phyloP scores from a whole-genome alignment of 768 basidiomycete genomes.

The Udeniomyces megalosporus region DNA sequence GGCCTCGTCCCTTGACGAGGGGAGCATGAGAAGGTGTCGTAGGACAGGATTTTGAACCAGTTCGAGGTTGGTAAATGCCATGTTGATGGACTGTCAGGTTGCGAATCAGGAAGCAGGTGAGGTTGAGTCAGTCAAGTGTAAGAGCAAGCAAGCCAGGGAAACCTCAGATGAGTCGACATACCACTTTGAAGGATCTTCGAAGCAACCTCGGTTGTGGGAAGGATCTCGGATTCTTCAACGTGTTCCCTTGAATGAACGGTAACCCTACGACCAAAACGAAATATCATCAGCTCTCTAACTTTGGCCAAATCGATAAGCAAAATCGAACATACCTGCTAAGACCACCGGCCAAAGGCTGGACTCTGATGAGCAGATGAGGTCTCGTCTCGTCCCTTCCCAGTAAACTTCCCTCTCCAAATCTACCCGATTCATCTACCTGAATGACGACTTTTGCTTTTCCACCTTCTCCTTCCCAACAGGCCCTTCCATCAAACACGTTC shows the following conservation, averaged over 20 bases:
- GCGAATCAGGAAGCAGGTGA: neutral
- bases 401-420: conserved; percentile 53
- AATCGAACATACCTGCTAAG: conserved; percentile 43
- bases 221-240: conserved; percentile 65
- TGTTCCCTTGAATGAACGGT: conserved; percentile 54
- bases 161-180: conserved; percentile 31
- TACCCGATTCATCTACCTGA: conserved; percentile 61
- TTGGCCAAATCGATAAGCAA: neutral
- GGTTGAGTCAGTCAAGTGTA: neutral
- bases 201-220: conserved; percentile 57
- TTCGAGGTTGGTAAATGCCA: conserved; percentile 64
- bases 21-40: conserved; percentile 65
- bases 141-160: too few relatives aligned
- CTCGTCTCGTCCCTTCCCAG: conserved; percentile 47
- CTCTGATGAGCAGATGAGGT: conserved; percentile 48
- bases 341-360: conserved; percentile 71
- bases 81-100: conserved; percentile 55
- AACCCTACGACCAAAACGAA: conserved; percentile 1
- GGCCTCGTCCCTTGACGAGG: conserved; percentile 42
- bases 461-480: conserved; percentile 37
- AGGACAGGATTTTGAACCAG: conserved; percentile 46
- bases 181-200: conserved; percentile 65
- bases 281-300: too few relatives aligned
- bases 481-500: neutral
- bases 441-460: conserved; percentile 74